These are phyloP conservation scores for Verticillium longisporum DNA, from an alignment of 2,329 filamentous ascomycete genomes.

Conservation along the genomic window DNA sequence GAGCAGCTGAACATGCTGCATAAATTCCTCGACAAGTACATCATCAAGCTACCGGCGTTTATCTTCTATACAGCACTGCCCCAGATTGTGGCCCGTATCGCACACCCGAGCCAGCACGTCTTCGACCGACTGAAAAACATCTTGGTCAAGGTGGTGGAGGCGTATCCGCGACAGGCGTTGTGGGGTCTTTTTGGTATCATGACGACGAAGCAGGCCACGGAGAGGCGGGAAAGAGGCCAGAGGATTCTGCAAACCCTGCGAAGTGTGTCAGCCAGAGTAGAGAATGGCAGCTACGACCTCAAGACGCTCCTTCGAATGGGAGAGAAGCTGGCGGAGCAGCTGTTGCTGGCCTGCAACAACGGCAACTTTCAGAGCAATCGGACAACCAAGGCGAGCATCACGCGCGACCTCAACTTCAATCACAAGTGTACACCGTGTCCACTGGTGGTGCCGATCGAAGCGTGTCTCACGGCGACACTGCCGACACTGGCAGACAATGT, in stretches of 20 bases:
- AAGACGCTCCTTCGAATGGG: constrained; percentile 68
- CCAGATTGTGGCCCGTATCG: constrained; percentile 93
- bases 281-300: constrained; percentile 51
- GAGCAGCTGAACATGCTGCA: constrained; percentile 65
- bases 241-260: constrained; percentile 45
- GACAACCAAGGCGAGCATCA: constrained; percentile 65
- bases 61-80: constrained; percentile 79
- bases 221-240: constrained; percentile 51
- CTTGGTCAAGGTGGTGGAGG: constrained; percentile 76
- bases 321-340: constrained; percentile 75
- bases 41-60: constrained; percentile 64
- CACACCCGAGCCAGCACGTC: constrained; percentile 72
- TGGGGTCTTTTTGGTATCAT: constrained; percentile 88
- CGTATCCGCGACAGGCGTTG: constrained; percentile 84
- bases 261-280: constrained; percentile 41
- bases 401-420: constrained; percentile 74
- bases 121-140: constrained; percentile 72
- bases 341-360: constrained; percentile 73
- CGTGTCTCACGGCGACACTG: constrained; percentile 73
- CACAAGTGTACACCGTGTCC: constrained; percentile 75
- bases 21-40: constrained; percentile 71
- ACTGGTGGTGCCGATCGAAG: constrained; percentile 84
- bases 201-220: constrained; percentile 65
- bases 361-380: constrained; percentile 64
- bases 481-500: constrained; percentile 67